These are phyloP conservation scores for Rhynchosporium graminicola DNA, from an alignment of 2,329 filamentous ascomycete genomes.

Conservation along the genomic window DNA sequence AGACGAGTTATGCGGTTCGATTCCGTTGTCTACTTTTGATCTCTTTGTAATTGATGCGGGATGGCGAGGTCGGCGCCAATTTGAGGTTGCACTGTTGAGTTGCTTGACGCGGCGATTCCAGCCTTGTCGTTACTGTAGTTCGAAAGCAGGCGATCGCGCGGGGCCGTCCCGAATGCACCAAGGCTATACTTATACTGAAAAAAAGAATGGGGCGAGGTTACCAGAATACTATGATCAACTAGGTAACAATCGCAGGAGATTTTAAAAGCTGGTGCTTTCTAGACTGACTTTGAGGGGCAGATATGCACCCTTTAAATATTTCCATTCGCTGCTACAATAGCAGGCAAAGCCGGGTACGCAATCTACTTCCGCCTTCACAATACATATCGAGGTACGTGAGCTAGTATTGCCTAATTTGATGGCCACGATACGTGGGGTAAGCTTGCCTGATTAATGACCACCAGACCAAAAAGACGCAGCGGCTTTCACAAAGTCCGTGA, in stretches of 20 bases:
- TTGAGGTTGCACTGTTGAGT: conserved; percentile 17
- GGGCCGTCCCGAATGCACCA: no score
- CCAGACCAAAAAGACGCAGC: background rate
- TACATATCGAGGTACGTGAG: conserved; percentile 4
- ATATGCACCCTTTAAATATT: background rate
- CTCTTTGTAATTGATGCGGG: conserved; percentile 14
- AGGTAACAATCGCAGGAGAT: no score
- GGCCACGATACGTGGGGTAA: background rate
- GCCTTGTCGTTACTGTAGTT: conserved; percentile 15
- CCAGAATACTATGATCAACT: no score
- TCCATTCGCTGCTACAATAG: background rate
- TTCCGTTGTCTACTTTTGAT: conserved; percentile 14
- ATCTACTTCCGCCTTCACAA: conserved; percentile 9
- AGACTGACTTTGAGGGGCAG: background rate
- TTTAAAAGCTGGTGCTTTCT: background rate
- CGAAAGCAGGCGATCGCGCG: background rate
- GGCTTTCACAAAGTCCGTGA: conserved; percentile 8
- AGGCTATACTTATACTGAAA: no score
- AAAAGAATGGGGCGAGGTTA: no score
- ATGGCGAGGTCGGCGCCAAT: conserved; percentile 18
- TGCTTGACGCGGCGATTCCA: conserved; percentile 12
- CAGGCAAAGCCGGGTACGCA: conserved; percentile 18
- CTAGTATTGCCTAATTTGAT: conserved; percentile 16
- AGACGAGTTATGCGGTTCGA: conserved; percentile 5
- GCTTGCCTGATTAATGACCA: background rate